A percentile compares a stretch with the other conserved stretches of the same genome.
Evolutionary conservation across 2,329 filamentous ascomycete genomes (phyloP).

Genomic region (Xylariaceae sp.): DNA sequence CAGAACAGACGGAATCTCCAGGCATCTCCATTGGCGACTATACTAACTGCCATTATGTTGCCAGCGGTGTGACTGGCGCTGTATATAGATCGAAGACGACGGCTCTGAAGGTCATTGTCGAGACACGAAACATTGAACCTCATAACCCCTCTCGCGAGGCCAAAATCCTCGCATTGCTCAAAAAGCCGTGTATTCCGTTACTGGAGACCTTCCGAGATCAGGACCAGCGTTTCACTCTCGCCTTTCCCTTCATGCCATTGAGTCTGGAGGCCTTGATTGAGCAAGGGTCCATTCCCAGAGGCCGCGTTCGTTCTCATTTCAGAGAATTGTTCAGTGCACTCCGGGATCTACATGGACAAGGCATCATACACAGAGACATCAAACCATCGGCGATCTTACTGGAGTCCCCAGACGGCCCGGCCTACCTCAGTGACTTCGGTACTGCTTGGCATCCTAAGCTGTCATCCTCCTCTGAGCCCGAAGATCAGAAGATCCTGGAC

Average conservation of each 20-base stretch:
- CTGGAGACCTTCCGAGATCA: conserved; percentile 70
- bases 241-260: conserved; percentile 77
- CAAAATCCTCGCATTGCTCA: conserved; percentile 61
- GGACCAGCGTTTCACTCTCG: conserved; percentile 68
- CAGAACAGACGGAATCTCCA: conserved; percentile 14
- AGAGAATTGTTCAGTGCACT: conserved; percentile 68
- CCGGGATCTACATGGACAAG: conserved; percentile 63
- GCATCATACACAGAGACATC: conserved; percentile 88
- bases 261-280: conserved; percentile 67
- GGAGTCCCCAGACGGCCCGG: conserved; percentile 61
- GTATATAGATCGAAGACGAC: conserved; percentile 65
- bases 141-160: conserved; percentile 81
- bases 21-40: conserved; percentile 52
- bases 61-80: conserved; percentile 71
- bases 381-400: conserved; percentile 90
- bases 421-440: conserved; percentile 85
- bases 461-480: conserved; percentile 57
- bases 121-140: conserved; percentile 68
- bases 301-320: conserved; percentile 44
- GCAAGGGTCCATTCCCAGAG: conserved; percentile 31
- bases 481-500: conserved; percentile 74
- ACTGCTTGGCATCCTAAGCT: conserved; percentile 73
- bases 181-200: conserved; percentile 58
- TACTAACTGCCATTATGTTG: conserved; percentile 48
- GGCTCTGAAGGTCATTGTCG: conserved; percentile 83